Evolutionary conservation across 441 rosid genomes (phyloP).

Genomic region (Omphalea diandra): DNA sequence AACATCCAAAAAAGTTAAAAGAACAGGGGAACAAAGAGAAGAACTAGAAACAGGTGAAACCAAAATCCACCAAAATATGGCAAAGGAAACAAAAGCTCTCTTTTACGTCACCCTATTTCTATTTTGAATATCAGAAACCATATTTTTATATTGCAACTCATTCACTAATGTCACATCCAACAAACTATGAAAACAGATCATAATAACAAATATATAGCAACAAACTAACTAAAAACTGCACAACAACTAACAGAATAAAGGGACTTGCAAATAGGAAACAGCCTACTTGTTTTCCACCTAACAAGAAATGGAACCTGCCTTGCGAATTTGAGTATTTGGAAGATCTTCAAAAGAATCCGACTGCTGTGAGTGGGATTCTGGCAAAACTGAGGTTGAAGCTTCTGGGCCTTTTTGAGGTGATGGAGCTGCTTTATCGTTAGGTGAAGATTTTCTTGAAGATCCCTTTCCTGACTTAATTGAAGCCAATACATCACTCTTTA

Average conservation of each 20-base stretch:
- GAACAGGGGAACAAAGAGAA: background rate
- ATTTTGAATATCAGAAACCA: conserved; percentile 10
- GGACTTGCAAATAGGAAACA: background rate
- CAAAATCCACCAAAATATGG: background rate
- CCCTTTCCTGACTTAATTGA: conserved; percentile 77
- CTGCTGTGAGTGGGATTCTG: conserved; percentile 43
- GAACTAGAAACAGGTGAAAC: background rate
- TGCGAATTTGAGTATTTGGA: conserved; percentile 96
- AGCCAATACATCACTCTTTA: conserved; percentile 80
- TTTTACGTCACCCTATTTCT: background rate
- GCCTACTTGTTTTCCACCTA: background rate
- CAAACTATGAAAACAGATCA: background rate
- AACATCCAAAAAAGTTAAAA: background rate
- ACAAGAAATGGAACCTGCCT: conserved; percentile 46
- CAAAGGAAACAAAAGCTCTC: background rate
- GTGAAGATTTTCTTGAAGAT: conserved; percentile 42
- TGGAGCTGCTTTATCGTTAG: conserved; percentile 44
- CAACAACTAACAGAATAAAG: background rate
- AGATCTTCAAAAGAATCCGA: conserved; percentile 73
- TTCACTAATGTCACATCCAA: background rate
- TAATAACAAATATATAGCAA: background rate
- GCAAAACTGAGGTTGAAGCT: conserved; percentile 35
- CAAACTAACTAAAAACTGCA: background rate
- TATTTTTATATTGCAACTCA: too few species aligned
- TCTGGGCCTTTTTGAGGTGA: conserved; percentile 37